Base-by-base conservation (phyloP, 768 basidiomycete species). In the Plicaturopsis crispa region DNA sequence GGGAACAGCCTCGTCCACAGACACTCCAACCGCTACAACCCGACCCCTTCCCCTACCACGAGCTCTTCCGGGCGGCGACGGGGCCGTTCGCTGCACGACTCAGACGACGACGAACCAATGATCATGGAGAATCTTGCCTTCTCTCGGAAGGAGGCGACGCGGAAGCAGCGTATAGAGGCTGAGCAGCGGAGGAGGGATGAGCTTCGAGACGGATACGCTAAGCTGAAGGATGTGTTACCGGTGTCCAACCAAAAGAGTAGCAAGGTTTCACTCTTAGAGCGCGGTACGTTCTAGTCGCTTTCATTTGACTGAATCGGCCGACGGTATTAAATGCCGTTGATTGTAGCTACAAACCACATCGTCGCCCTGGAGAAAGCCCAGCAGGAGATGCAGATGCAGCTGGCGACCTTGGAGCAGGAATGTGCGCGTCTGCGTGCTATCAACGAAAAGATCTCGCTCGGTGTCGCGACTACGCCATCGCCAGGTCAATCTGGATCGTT, bases 191-290 rank as follows among this genome's bases (percentile, higher is more conserved):
- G 90, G 41, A 72, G 90, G 47, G 88, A 91, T 59, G 90, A 92
- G 61, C 70, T 92, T 44, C 73, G 90, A 44, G 89, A 93, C 52
- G 89, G 87, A 19, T 93, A 92, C 61, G 81, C 83, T 24, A 80
- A 83, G 53, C 67, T 93, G 59, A 89, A 88, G 62, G 87, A 90
- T 45, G 84, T 85, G 18, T 68, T 93, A 5, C 90, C 90, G 3
- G 72, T 82, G 38, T 85, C 84, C 10, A 90, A 88, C 60, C 87
- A 90, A 69, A 88, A 91, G 66, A 81, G 83, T 57, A 89, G 85
- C 65, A 93, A 93, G 56, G 85, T 90, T 13, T 87, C 84, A 18
- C 63, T 92, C 41, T 67, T 93, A 40, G 90, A 92, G 62, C 73
- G 90, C 74, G 86, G 88, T 89, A 52, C 43, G 73, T 54, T 19